phyloP scores from a whole-genome alignment of 2,329 filamentous ascomycete species.

The Phyllosticta capitalensis region DNA sequence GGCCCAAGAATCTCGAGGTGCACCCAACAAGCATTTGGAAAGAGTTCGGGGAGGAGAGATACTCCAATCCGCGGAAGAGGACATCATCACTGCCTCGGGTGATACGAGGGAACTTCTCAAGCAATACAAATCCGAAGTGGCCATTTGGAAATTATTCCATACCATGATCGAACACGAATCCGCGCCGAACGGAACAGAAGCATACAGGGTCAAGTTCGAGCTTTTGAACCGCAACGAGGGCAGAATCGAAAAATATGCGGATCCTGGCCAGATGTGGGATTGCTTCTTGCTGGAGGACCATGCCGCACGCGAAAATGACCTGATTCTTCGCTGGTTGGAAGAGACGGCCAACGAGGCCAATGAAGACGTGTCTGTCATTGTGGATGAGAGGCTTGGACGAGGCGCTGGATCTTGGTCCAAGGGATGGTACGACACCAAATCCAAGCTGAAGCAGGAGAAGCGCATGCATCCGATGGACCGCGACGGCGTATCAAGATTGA shows the following conservation, averaged over 20 bases:
- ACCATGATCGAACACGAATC: conserved; percentile 63
- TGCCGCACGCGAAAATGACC: conserved; percentile 65
- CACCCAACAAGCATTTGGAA: conserved; percentile 23
- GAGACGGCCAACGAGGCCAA: conserved; percentile 58
- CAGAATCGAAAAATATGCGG: conserved; percentile 39
- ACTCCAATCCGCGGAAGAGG: conserved; percentile 19
- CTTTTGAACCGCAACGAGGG: conserved; percentile 19
- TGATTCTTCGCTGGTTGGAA: conserved; percentile 80
- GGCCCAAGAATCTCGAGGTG: conserved; percentile 28
- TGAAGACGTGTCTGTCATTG: conserved; percentile 64
- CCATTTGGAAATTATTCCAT: conserved; percentile 81
- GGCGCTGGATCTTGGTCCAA: conserved; percentile 69
- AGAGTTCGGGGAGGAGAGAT: conserved; percentile 10
- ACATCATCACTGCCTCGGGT: conserved; percentile 14
- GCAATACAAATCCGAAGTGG: conserved; percentile 70
- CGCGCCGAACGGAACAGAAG: conserved; percentile 27
- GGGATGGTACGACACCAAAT: conserved; percentile 87
- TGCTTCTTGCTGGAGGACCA: conserved; percentile 67
- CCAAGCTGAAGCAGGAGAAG: conserved; percentile 84
- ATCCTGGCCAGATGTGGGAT: conserved; percentile 56
- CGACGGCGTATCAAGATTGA: conserved; percentile 35
- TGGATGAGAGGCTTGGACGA: conserved; percentile 63
- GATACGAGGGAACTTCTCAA: conserved; percentile 41
- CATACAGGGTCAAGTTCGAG: conserved; percentile 23
- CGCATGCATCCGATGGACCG: conserved; percentile 53